Percentiles rank a stretch among this genome's conserved stretches.
Evolutionary conservation across 2,329 filamentous ascomycete genomes (phyloP).

Genomic region (Aspergillus phoenicis): DNA sequence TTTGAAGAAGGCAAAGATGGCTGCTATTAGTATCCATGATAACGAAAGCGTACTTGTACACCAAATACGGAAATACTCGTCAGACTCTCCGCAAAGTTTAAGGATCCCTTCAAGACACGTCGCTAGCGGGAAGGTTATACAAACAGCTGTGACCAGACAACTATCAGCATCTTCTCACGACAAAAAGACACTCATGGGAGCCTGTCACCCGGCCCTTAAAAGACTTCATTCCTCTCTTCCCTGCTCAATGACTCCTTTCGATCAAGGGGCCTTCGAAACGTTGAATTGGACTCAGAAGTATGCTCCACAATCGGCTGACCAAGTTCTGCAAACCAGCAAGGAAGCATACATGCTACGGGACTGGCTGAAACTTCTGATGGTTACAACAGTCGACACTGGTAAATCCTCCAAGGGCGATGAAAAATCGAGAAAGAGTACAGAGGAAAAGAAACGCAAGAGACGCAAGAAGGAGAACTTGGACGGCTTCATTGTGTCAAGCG

Average conservation of each 20-base stretch:
- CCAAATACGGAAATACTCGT: not conserved
- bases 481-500: constrained; percentile 77
- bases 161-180: constrained; percentile 27
- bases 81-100: constrained; percentile 17
- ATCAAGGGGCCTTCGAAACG: constrained; percentile 73
- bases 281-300: constrained; percentile 83
- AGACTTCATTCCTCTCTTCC: constrained; percentile 63
- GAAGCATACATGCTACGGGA: constrained; percentile 73
- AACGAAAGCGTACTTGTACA: constrained; percentile 35
- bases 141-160: constrained; percentile 32
- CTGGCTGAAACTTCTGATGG: constrained; percentile 77
- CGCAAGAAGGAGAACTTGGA: constrained; percentile 74
- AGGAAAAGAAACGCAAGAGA: constrained; percentile 56
- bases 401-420: constrained; percentile 32
- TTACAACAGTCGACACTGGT: constrained; percentile 73
- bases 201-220: constrained; percentile 60
- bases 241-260: constrained; percentile 73
- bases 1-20: constrained; percentile 43
- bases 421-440: constrained; percentile 27
- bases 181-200: constrained; percentile 11
- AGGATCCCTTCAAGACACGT: constrained; percentile 34
- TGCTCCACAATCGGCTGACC: constrained; percentile 66
- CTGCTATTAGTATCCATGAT: constrained; percentile 34
- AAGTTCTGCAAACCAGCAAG: constrained; percentile 74
- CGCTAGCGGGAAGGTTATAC: constrained; percentile 34